Base-by-base conservation (phyloP, 2,329 filamentous ascomycete species). In the Macrophomina tecta region DNA sequence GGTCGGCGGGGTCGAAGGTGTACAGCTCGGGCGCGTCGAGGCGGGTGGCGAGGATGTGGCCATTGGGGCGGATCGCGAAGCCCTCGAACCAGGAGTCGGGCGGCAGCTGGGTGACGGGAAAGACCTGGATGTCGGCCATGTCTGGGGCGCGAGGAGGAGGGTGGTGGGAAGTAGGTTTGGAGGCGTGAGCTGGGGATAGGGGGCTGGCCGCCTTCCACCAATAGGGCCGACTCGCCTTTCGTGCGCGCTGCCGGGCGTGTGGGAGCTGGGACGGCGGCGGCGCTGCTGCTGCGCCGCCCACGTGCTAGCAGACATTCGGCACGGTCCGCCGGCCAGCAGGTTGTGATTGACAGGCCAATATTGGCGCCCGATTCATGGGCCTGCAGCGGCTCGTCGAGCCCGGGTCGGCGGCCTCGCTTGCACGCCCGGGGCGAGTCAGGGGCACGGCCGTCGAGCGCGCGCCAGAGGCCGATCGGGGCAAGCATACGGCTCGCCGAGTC, bases 1-100 rank as follows among this genome's bases (percentile, higher is more conserved):
- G 65, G 38, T 63, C 56, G 12, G 38, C 18, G 7, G 65, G 65
- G 40, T 67, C 65, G 56, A 62, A 55, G n/a, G 65, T 63, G 65
- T 67, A 67, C 55, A 67, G 56, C 36, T 62, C 56, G 11, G 65
- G 56, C n/a, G 36, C 46, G 38, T 67, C 65, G 9, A 67, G 65
- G n/a, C 65, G 65, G 18, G 56, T 62, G 11, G 48, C 56, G 38
- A 67, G 56, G 8, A 67, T 53, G 32, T 55, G 28, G 65, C 65
- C 65, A 55, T 67, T 67, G 38, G 65, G 56, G 46, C 65, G 55
- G 23, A 62, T 12, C 16, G 58, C 48, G 30, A 67, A 55, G 49
- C 65, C 56, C 48, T 67, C 65, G 56, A 53, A 46, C 65, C 65
- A 67, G 8, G 65, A 66, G 38, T 66, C 46, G 8, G 55, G 34